Evolutionary conservation across 2,329 filamentous ascomycete species (phyloP), one percentile per base, ranked within the genome.

Genomic region (Penicillium sp.): DNA sequence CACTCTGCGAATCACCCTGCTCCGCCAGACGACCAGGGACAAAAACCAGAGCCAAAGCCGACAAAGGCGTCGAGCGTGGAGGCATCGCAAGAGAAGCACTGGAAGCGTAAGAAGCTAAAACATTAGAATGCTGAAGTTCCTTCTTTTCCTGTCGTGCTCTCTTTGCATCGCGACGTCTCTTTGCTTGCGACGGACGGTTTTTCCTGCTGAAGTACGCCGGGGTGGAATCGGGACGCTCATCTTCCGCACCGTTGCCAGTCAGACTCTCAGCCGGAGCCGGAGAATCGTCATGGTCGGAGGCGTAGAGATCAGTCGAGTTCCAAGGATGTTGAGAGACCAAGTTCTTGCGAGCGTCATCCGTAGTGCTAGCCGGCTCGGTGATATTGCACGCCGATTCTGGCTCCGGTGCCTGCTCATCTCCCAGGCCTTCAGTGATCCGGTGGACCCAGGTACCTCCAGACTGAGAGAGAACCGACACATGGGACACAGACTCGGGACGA

Each of bases 11-110:
- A n/a, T 38, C 36, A 30, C 14, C 36, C 35, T 47, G 35, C 37
- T 43, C 26, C 26, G 17, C 43, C 35, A 33, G 5, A 38, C 22
- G 35, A 50, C 22, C 38, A 43, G 46, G 22, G 17, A 33, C 10
- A 25, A 50, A 36, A 8, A 30, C 52, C 22, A 37, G 52, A 54
- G 52, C 46, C 37, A 33, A 37, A 50, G 45, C 52, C 45, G 46
- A 31, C 22, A 25, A 30, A 30, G 38, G 31, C 38, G 45, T 43
- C 46, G 52, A 31, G 46, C 14, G 26, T 31, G 22, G 9, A 30
- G 44, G 22, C 25, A 25, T 25, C 33, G 40, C 44, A 33, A 49
- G 33, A 53, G 36, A 49, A 49, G 52, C 31, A 54, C 12, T 17
- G 25, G n/a, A 43, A 50, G 22, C 38, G 26, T 33, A 31, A 50